Conservation (phyloP, 169 alveolate species). For the Plasmodium malariae region DNA sequence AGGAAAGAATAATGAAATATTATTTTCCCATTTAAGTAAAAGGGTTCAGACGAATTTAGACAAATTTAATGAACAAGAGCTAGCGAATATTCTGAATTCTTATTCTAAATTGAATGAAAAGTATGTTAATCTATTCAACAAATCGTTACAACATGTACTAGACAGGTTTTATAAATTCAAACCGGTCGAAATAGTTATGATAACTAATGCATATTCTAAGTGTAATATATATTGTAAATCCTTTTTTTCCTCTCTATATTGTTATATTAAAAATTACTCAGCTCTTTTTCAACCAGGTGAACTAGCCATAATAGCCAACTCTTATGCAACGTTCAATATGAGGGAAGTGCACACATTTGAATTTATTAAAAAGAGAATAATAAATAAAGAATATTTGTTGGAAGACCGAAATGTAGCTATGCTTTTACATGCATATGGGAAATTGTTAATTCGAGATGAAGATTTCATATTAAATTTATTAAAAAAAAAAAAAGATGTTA, state of each 20-base stretch:
- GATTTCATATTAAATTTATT: slow-evolving; percentile 24
- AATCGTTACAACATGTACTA: slow-evolving; percentile 1
- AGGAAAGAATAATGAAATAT: background rate
- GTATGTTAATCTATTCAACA: slow-evolving; percentile 15
- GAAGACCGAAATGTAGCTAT: slow-evolving; percentile 50
- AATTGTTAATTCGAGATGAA: slow-evolving; percentile 57
- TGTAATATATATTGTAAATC: slow-evolving; percentile 18
- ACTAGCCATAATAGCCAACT: slow-evolving; percentile 32
- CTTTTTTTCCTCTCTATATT: slow-evolving; percentile 8
- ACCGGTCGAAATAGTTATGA: slow-evolving; percentile 59
- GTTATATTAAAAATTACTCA: slow-evolving; percentile 9
- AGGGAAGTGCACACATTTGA: slow-evolving; percentile 34
- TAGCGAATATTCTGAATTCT: slow-evolving; percentile 46
- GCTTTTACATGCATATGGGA: slow-evolving; percentile 63
- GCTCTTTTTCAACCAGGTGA: slow-evolving; percentile 36
- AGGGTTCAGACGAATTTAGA: slow-evolving; percentile 4
- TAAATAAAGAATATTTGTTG: slow-evolving; percentile 15
- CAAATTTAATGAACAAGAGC: slow-evolving; percentile 54
- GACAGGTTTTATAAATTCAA: slow-evolving; percentile 10
- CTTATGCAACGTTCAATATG: slow-evolving; percentile 38
- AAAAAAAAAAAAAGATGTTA: slow-evolving; percentile 26
- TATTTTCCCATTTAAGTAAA: background rate
- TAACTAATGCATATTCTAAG: slow-evolving; percentile 34
- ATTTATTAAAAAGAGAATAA: slow-evolving; percentile 18
- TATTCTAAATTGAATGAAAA: slow-evolving; percentile 20